Conservation (phyloP, 106 monocot genomes). For the Triglochin maritima region DNA sequence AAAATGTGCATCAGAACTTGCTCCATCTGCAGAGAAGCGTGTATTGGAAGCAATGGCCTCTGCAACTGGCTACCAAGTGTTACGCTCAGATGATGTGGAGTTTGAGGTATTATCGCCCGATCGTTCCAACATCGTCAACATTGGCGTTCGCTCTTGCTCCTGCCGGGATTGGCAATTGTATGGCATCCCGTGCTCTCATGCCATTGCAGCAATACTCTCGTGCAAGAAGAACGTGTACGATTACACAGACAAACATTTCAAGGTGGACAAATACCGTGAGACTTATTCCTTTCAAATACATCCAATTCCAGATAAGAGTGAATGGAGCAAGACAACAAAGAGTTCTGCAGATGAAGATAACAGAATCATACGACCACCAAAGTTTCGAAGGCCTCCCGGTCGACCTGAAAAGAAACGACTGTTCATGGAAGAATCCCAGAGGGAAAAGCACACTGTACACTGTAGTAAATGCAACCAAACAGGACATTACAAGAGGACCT, state of each 20-base stretch:
- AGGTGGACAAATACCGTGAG: slow-evolving; percentile 25
- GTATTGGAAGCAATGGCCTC: slow-evolving; percentile 20
- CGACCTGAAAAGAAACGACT: slow-evolving; percentile 50
- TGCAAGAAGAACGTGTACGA: slow-evolving; percentile 43
- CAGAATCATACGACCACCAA: slow-evolving; percentile 37
- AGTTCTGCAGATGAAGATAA: slow-evolving; percentile 10
- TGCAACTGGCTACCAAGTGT: slow-evolving; percentile 35
- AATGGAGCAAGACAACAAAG: slow-evolving; percentile 25
- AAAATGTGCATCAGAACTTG: slow-evolving; percentile 30
- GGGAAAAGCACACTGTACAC: slow-evolving; percentile 49
- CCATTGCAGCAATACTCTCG: slow-evolving; percentile 38
- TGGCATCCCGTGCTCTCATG: slow-evolving; percentile 63
- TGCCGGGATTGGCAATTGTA: slow-evolving; percentile 64
- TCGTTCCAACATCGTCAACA: slow-evolving; percentile 47
- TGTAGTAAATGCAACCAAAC: slow-evolving; percentile 68
- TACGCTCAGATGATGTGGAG: slow-evolving; percentile 54
- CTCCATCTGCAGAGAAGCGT: slow-evolving; percentile 39
- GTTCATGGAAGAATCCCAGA: slow-evolving; percentile 16
- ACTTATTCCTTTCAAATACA: slow-evolving; percentile 32
- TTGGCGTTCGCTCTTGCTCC: slow-evolving; percentile 33
- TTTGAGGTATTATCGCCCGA: slow-evolving; percentile 50
- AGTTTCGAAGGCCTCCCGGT: slow-evolving; percentile 45
- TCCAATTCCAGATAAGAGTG: slow-evolving; percentile 27
- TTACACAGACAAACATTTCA: slow-evolving; percentile 34
- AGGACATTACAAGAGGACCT: slow-evolving; percentile 69